Base-by-base conservation (phyloP, 441 rosid species). In the Populus hybrid region DNA sequence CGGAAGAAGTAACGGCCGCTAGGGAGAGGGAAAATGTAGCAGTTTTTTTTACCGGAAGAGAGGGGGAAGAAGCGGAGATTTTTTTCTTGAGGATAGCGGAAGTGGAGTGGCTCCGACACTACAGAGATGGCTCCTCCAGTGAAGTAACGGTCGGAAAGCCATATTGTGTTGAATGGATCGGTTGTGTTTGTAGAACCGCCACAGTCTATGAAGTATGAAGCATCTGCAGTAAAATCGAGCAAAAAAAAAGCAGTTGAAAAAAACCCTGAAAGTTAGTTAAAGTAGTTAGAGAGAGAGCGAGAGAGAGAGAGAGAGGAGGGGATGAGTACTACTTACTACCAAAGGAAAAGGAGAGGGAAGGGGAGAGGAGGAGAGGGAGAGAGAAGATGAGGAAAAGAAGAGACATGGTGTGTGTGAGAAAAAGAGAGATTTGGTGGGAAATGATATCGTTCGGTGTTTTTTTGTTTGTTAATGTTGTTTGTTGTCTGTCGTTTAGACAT, bases 21-120 rank as follows among this genome's bases (percentile, higher is more conserved):
- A 42, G 97, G 97, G 11, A 96, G 85, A 8, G 98, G 98, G 74
- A 94, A 9, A 77, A 84, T 71, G 91, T 97, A 97, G 89, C 99
- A 97, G 83, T 93, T 97, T 88, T 94, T 94, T 77, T 94, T 94
- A 21, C 99, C 98, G 78, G 89, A 90, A 72, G 99, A 94, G 72
- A 87, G 90, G 5, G 98, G 98, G 90, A 97, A 97, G 82, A 77
- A 94, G 72, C 98, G 93, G 80, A 97, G 86, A 28, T 90, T 89
- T 79, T 86, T 93, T 85, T 97, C 98, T 19, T 88, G 89, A 4
- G 81, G 86, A 76, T 76, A 87, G 9, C 75, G 86, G 89, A 94
- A 97, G 77, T 80, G 91, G 53, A 97, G 92, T 5, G 99, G 98
- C 89, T 92, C 97, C 23, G 99, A 97, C 46, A 97, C 99, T 4